These are phyloP conservation scores for Tetrahymena borealis DNA, from an alignment of 73 alveolate genomes.

Conservation along the genomic window DNA sequence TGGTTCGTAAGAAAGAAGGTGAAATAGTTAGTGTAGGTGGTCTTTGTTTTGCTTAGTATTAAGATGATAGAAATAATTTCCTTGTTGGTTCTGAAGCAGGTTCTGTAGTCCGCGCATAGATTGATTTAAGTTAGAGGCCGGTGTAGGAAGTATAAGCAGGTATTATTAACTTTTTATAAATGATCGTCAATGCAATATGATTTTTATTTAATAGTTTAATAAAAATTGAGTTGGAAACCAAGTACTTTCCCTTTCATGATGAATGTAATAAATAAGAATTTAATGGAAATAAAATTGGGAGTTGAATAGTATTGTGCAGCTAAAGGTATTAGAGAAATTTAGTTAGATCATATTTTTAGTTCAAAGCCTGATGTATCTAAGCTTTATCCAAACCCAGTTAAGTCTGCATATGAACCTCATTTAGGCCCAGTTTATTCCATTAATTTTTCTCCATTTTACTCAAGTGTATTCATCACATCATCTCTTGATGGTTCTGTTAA, in stretches of 20 bases:
- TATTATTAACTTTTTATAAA: constrained; percentile 2
- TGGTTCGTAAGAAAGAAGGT: constrained; percentile 53
- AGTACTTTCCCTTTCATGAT: constrained; percentile 52
- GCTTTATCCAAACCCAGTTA: constrained; percentile 56
- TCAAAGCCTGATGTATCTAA: constrained; percentile 66
- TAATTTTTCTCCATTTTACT: constrained; percentile 54
- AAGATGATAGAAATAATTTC: constrained; percentile 53
- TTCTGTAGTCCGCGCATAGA: constrained; percentile 48
- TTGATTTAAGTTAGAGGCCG: constrained; percentile 24
- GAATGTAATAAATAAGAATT: constrained; percentile 47
- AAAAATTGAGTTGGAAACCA: constrained; percentile 49
- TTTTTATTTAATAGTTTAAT: neutral
- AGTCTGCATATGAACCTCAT: constrained; percentile 63
- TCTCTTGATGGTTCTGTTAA: constrained; percentile 63
- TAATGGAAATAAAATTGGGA: constrained; percentile 51
- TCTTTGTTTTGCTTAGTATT: constrained; percentile 38
- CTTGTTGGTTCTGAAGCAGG: constrained; percentile 79
- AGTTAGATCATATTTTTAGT: constrained; percentile 46
- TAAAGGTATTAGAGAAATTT: constrained; percentile 54
- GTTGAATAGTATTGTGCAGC: constrained; percentile 67
- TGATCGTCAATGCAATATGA: neutral
- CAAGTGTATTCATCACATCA: constrained; percentile 47
- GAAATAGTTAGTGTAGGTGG: constrained; percentile 68
- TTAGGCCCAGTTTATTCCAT: constrained; percentile 52
- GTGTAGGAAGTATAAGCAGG: constrained; percentile 1